Conservation (phyloP, 768 basidiomycete genomes). For the Russula lepida region DNA sequence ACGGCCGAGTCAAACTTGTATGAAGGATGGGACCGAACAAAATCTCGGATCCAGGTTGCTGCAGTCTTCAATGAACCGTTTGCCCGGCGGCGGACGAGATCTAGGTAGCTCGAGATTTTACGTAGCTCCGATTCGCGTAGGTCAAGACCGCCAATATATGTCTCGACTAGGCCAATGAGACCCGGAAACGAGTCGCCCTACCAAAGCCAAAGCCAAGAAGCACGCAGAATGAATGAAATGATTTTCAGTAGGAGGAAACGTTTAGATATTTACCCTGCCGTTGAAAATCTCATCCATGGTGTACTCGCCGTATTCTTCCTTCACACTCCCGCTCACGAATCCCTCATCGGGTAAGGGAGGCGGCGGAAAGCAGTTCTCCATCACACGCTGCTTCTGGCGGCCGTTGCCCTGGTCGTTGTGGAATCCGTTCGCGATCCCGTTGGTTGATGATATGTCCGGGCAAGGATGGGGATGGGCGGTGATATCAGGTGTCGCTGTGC, state of each 20-base stretch:
- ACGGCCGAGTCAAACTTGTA: conserved; percentile 94
- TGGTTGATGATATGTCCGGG: conserved; percentile 27
- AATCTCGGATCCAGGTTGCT: conserved; percentile 89
- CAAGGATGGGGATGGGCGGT: conserved; percentile 6
- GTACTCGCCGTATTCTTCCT: conserved; percentile 90
- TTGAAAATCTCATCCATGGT: conserved; percentile 87
- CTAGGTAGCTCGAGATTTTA: conserved; percentile 69
- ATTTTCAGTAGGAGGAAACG: not conserved
- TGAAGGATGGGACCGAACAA: conserved; percentile 82
- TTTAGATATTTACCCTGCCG: conserved; percentile 57
- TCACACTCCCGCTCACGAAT: conserved; percentile 37
- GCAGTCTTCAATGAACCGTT: conserved; percentile 77
- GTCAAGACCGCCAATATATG: conserved; percentile 83
- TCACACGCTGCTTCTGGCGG: conserved; percentile 46
- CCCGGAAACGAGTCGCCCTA: conserved; percentile 68
- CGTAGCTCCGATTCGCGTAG: conserved; percentile 49
- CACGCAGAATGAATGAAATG: not conserved
- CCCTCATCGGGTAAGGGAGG: conserved; percentile 46
- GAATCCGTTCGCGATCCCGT: conserved; percentile 21
- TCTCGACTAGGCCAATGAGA: conserved; percentile 68
- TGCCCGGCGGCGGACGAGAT: conserved; percentile 69
- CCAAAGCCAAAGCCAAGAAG: not conserved
- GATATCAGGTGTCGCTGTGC: conserved; percentile 29
- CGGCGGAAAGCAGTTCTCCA: conserved; percentile 66
- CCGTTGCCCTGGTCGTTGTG: not conserved